Base-by-base conservation (phyloP, 768 basidiomycete genomes). In the Amylocystis lapponica region DNA sequence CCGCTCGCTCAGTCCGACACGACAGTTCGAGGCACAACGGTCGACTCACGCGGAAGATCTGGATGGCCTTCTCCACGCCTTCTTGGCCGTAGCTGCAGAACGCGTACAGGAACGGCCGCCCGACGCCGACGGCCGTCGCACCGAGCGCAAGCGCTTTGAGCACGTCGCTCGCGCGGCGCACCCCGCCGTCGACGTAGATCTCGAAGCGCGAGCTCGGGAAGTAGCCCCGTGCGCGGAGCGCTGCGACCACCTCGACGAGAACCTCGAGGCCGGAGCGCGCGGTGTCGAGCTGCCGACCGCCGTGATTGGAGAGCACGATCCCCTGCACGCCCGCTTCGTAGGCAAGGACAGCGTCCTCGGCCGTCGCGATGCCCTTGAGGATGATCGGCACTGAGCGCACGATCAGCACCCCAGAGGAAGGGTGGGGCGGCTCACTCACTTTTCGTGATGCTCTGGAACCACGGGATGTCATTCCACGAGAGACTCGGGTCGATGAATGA, bases 401-500 rank as follows among this genome's bases (percentile, higher is more conserved):
- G 25, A 7, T 17, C 2, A 14, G 12, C 23, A 26, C 12, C 7
- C 12, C n/a, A n/a, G n/a, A n/a, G n/a, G n/a, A n/a, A n/a, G n/a
- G n/a, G n/a, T n/a, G n/a, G n/a, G n/a, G n/a, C n/a, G n/a, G n/a
- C n/a, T 9, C n/a, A 48, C 59, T 14, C 45, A 70, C 71, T 77
- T 53, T 72, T 76, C 3, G 80, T 82, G 44, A 82, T 81, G 36
- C 66, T 68, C 53, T 71, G 68, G 61, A 78, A 71, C 67, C 71
- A 95, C 0, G 74, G 66, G 29, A 95, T 68, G 56, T 95, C 92
- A 27, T 74, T 71, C 95, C 95, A 98, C 45, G 76, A 75, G 45
- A 97, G 66, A 2, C 82, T 76, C 0, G 95, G 92, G 59, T 99
- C 96, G 51, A 98, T 98, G 65, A 99, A 99, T 1, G 88, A 87